A percentile compares a stretch with the other conserved stretches of the same genome.
Conservation (phyloP, 176 grass and related monocot species). For the Aegilops bicornis region DNA sequence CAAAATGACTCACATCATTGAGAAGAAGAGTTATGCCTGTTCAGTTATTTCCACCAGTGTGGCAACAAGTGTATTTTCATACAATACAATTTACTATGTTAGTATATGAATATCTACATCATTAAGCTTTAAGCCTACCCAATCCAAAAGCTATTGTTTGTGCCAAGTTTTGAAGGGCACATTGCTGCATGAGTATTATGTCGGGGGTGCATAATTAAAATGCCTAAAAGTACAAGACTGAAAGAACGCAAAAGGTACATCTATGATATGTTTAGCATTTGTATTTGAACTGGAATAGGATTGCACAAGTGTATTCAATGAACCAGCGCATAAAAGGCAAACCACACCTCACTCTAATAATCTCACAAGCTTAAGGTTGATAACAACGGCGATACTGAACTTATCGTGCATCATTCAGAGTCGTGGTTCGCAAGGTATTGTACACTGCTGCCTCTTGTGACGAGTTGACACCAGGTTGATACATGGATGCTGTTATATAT, state of each 20-base stretch:
- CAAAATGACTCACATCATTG: too few relatives aligned
- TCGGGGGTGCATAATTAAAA: background rate
- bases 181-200: background rate
- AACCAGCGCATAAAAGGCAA: constrained; percentile 8
- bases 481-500: background rate
- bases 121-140: background rate
- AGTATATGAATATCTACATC: background rate
- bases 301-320: background rate
- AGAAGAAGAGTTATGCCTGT: too few relatives aligned
- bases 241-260: background rate
- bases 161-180: background rate
- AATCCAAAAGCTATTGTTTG: background rate
- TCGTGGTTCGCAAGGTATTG: background rate
- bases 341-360: background rate
- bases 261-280: background rate
- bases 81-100: background rate
- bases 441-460: background rate
- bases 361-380: background rate
- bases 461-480: background rate
- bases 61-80: background rate
- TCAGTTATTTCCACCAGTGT: too few relatives aligned
- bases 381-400: background rate
- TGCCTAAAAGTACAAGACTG: background rate
- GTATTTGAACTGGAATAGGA: background rate
- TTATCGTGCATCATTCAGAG: background rate